Conservation (phyloP, 192 early-diverging fungal species). For the Anaeromyces robustus region DNA sequence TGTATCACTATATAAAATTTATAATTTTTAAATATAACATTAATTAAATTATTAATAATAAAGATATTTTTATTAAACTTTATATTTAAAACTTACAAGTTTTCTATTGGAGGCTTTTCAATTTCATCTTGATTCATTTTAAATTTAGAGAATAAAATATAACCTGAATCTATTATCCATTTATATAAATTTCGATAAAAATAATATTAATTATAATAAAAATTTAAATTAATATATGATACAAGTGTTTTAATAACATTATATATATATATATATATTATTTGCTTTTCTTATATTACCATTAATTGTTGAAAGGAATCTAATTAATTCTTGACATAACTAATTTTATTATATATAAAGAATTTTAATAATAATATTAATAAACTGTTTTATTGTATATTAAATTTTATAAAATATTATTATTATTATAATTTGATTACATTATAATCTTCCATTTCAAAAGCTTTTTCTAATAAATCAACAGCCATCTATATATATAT, state of each 20-base stretch:
- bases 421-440: constrained; percentile 10
- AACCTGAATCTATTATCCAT: background rate
- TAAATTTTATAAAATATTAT: background rate
- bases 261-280: too few relatives aligned
- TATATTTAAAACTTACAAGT: background rate
- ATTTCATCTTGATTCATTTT: background rate
- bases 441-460: constrained; percentile 63
- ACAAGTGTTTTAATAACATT: too few relatives aligned
- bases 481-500: constrained; percentile 23
- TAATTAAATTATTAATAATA: too few relatives aligned
- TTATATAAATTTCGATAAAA: too few relatives aligned
- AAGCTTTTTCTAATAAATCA: constrained; percentile 50
- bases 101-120: background rate
- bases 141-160: background rate
- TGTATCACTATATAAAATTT: too few relatives aligned
- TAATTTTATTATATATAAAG: constrained; percentile 6
- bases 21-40: too few relatives aligned
- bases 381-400: constrained; percentile 1
- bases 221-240: too few relatives aligned
- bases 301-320: constrained; percentile 64
- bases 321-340: constrained; percentile 59
- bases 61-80: too few relatives aligned
- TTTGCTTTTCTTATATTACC: constrained; percentile 12
- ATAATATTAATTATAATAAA: too few relatives aligned
- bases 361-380: background rate